Conservation (phyloP, 257 asterid genomes). For the Fraxinus pennsylvanica region DNA sequence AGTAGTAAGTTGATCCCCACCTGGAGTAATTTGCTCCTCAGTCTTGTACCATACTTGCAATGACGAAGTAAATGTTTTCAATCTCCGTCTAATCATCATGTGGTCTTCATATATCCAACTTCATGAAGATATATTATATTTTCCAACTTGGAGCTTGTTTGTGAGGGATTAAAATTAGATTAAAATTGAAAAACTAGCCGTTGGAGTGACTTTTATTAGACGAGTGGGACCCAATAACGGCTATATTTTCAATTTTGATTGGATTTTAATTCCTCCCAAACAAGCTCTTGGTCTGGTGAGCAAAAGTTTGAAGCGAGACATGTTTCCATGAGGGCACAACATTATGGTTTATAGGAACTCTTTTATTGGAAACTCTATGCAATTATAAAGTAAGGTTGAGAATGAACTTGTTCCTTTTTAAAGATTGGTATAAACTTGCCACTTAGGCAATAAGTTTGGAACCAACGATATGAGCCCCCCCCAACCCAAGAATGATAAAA, state of each 20-base stretch:
- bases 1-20: neutral
- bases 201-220: too few relatives aligned
- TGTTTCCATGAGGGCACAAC: neutral
- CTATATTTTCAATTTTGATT: too few relatives aligned
- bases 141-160: neutral
- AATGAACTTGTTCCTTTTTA: neutral
- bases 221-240: too few relatives aligned
- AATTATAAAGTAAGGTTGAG: neutral
- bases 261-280: too few relatives aligned
- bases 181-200: too few relatives aligned
- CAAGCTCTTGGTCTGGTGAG: neutral
- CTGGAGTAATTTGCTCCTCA: neutral
- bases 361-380: neutral
- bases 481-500: neutral
- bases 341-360: neutral
- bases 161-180: too few relatives aligned
- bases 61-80: neutral
- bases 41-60: neutral
- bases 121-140: neutral
- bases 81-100: neutral
- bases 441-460: neutral
- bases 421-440: neutral
- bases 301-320: neutral
- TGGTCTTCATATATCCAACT: neutral
- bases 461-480: neutral